phyloP scores from a whole-genome alignment of 305 asterid species.

The Solanum hybrid region DNA sequence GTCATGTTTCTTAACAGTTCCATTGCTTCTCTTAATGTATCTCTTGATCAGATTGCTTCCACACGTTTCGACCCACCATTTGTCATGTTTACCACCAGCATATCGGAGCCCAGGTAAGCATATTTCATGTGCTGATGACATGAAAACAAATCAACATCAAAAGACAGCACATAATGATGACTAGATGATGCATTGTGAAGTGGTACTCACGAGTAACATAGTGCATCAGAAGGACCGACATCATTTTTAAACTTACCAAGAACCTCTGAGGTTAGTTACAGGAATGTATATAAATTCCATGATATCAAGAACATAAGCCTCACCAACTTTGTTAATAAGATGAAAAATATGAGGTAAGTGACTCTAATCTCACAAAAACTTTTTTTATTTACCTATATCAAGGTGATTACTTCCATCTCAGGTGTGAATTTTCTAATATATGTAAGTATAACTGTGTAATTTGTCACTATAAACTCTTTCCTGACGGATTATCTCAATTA shows the following conservation, averaged over 20 bases:
- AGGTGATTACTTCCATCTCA: not conserved
- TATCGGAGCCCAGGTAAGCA: constrained; percentile 73
- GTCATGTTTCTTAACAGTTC: constrained; percentile 65
- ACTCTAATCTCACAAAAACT: not conserved
- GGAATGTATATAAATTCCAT: not conserved
- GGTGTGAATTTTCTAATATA: not conserved
- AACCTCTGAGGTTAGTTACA: not conserved
- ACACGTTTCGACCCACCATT: constrained; percentile 74
- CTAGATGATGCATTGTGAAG: not conserved
- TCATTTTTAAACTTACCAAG: not conserved
- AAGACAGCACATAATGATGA: not conserved
- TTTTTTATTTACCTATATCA: not conserved
- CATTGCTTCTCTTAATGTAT: constrained; percentile 74
- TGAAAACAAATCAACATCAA: constrained; percentile 6
- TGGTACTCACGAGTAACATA: not conserved
- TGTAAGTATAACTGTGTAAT: not conserved
- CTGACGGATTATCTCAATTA: not conserved
- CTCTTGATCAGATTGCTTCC: constrained; percentile 62
- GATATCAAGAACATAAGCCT: not conserved
- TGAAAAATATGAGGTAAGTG: not conserved
- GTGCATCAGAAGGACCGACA: not conserved
- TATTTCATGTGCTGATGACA: constrained; percentile 82
- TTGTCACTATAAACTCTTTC: not conserved
- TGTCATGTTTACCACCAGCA: constrained; percentile 71
- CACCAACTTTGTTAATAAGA: not conserved